Base-by-base conservation (phyloP, 78 protist species). In the Monocercomonoides exilis region DNA sequence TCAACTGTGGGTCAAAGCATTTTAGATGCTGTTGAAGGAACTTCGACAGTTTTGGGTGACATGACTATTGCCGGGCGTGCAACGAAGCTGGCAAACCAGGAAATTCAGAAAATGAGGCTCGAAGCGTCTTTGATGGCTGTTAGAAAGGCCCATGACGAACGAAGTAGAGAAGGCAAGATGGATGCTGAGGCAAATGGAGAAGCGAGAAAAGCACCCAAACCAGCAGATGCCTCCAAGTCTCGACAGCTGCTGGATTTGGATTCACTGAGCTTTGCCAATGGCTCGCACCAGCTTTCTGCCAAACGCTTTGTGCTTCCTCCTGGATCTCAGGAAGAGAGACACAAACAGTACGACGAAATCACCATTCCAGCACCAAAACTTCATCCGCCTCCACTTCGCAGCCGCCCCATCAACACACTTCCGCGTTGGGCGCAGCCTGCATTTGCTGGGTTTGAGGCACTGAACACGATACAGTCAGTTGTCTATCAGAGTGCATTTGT, bases 281-380 rank as follows among this genome's bases (percentile, higher is more conserved):
- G 97, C 41, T 85, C 90, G 0, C 99, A 92, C 85, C 79, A 91
- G 54, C 95, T 96, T 97, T 41, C 96, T 42, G 94, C 93, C 91
- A 77, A 79, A 35, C 35, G 70, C 46, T 81, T 87, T 84, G 77
- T 81, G 38, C 92, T 95, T n/a, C 97, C 96, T 5, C 84, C 88
- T 21, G 95, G 95, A 80, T 87, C 91, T 2, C 43, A 81, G 77
- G 88, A 94, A 34, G 88, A 70, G 46, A 44, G 44, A 36, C 41
- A 88, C 54, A 90, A 92, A 89, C 97, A 96, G 41, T 96, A 90
- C 89, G 82, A 87, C 5, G 5, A 85, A 42, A n/a, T 85, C 34
- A 77, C 41, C 21, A 5, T 89, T 97, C 2, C 92, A 88, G 82
- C 89, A 96, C 1, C 99, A 98, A 1, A 94, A 95, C 2, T 77